Conservation (phyloP, 2,329 filamentous ascomycete genomes). For the Calcarisporium arbuscula region DNA sequence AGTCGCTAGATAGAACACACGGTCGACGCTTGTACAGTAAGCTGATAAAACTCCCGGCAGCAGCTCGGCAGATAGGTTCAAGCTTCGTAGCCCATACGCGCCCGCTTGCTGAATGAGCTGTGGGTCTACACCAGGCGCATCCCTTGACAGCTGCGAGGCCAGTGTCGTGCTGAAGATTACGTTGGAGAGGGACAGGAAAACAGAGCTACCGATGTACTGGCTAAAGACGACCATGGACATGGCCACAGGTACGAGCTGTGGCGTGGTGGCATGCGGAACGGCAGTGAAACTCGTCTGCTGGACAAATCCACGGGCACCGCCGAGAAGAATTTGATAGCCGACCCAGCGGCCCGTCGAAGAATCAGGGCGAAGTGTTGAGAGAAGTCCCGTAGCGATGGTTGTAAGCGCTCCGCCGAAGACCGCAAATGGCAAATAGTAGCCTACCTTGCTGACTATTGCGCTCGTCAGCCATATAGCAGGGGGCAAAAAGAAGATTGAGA, state of each 20-base stretch:
- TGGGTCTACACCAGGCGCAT: neutral
- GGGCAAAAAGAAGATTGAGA: too few species aligned
- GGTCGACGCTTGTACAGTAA: conserved; percentile 1
- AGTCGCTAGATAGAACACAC: too few species aligned
- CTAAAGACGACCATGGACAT: conserved; percentile 3
- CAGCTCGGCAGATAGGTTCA: neutral
- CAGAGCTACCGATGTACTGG: conserved; percentile 10
- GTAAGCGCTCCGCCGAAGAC: conserved; percentile 9
- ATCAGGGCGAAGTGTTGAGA: conserved; percentile 7
- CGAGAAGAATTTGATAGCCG: conserved; percentile 14
- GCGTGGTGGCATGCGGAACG: neutral
- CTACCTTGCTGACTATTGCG: conserved; percentile 7
- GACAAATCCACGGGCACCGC: conserved; percentile 8
- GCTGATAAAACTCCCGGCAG: neutral
- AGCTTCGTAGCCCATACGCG: conserved; percentile 1
- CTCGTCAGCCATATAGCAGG: too few species aligned
- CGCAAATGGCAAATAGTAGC: conserved; percentile 13
- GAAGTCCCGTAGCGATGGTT: conserved; percentile 11
- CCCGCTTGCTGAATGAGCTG: neutral
- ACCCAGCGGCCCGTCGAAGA: conserved; percentile 10
- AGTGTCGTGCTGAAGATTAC: conserved; percentile 11
- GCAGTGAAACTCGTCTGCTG: conserved; percentile 1
- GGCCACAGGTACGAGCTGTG: conserved; percentile 5
- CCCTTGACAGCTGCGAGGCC: neutral
- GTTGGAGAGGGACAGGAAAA: conserved; percentile 12